These are phyloP conservation scores for Suhomyces anneliseae DNA, from an alignment of 1,139 yeast species.

Conservation along the genomic window DNA sequence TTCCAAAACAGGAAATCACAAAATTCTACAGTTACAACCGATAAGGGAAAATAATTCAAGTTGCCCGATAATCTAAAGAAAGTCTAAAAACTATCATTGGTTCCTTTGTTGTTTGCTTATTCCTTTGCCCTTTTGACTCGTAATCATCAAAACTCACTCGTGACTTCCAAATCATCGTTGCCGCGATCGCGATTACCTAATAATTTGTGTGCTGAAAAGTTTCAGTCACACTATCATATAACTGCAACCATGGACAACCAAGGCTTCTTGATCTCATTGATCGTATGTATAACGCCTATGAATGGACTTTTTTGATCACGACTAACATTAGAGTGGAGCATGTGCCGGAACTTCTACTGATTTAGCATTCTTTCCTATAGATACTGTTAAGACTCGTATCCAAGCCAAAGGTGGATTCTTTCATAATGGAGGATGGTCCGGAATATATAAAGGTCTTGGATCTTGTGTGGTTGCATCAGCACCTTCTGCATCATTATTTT, in stretches of 20 bases:
- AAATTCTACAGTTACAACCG: too few species aligned
- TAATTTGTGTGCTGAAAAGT: slow-evolving; percentile 7
- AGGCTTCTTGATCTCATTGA: slow-evolving; percentile 26
- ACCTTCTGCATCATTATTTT: slow-evolving; percentile 88
- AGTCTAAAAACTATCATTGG: too few species aligned
- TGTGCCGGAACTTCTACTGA: slow-evolving; percentile 97
- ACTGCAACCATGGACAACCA: slow-evolving; percentile 23
- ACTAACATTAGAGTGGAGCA: slow-evolving; percentile 69
- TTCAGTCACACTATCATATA: not conserved
- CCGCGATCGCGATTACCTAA: slow-evolving; percentile 2
- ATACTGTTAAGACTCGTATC: slow-evolving; percentile 86
- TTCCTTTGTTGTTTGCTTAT: too few species aligned
- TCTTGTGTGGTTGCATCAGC: slow-evolving; percentile 95
- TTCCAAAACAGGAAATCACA: too few species aligned
- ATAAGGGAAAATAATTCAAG: too few species aligned
- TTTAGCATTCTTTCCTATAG: slow-evolving; percentile 92
- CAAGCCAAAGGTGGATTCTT: slow-evolving; percentile 97
- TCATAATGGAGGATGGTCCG: slow-evolving; percentile 87
- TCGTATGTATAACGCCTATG: slow-evolving; percentile 21
- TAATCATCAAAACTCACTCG: too few species aligned
- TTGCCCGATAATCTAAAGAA: too few species aligned
- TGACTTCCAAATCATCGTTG: not conserved
- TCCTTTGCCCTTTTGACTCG: too few species aligned
- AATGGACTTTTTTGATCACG: not conserved
- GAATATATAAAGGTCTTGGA: slow-evolving; percentile 89